phyloP scores from a whole-genome alignment of 495 filamentous ascomycete species.

The Acidiella bohemica region DNA sequence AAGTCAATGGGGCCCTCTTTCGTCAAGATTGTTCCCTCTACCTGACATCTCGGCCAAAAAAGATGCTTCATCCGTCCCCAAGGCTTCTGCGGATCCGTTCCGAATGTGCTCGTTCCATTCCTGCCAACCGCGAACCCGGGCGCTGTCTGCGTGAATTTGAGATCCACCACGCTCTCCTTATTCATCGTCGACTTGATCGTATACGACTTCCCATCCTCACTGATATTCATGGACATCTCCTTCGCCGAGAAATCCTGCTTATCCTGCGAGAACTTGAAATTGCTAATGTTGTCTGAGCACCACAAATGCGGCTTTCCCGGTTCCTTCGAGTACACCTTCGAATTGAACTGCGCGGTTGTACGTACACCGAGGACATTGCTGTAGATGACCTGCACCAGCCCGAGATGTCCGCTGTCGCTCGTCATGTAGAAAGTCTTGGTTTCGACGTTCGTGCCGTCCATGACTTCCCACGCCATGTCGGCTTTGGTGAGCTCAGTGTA shows the following conservation, averaged over 20 bases:
- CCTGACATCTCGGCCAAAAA: constrained; percentile 80
- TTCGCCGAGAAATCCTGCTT: constrained; percentile 64
- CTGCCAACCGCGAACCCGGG: constrained; percentile 81
- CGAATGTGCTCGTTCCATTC: constrained; percentile 71
- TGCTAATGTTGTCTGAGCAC: constrained; percentile 60
- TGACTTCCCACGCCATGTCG: constrained; percentile 65
- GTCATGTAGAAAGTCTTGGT: constrained; percentile 93
- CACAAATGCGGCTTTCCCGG: constrained; percentile 56
- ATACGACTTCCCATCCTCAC: constrained; percentile 68
- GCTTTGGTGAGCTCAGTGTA: constrained; percentile 66
- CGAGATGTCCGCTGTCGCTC: constrained; percentile 61
- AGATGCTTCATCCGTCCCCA: constrained; percentile 86
- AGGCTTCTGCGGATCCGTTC: constrained; percentile 67
- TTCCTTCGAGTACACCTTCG: constrained; percentile 65
- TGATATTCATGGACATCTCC: constrained; percentile 67
- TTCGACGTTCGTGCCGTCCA: constrained; percentile 81
- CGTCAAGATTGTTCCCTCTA: constrained; percentile 73
- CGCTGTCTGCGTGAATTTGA: constrained; percentile 59
- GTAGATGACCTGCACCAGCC: constrained; percentile 84
- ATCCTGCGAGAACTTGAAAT: constrained; percentile 72
- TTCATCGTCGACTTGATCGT: constrained; percentile 75
- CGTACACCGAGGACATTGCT: constrained; percentile 92
- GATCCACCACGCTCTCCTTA: constrained; percentile 60
- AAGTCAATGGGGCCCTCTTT: constrained; percentile 72
- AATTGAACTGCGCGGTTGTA: constrained; percentile 80